Evolutionary conservation across 257 asterid genomes (phyloP).

Genomic region (Henckelia pumila): DNA sequence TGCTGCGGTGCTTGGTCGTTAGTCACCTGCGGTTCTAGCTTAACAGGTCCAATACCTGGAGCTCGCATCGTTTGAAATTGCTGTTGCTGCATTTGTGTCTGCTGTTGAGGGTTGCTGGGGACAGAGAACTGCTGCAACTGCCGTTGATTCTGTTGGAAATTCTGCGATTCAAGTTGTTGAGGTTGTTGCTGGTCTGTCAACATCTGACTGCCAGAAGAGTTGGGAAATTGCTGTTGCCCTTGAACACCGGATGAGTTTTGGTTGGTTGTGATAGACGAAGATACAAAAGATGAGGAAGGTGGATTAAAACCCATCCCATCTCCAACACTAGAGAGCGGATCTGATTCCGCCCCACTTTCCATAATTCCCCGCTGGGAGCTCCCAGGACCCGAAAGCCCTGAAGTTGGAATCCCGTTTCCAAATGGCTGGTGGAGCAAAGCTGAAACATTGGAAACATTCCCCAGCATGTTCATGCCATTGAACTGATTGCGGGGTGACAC

Average conservation of each 20-base stretch:
- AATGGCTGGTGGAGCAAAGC: conserved; percentile 68
- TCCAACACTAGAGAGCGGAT: conserved; percentile 58
- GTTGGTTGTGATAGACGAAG: conserved; percentile 41
- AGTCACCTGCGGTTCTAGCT: conserved; percentile 58
- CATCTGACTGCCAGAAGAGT: conserved; percentile 52
- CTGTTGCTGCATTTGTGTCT: conserved; percentile 53
- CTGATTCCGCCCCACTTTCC: conserved; percentile 67
- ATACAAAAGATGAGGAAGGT: conserved; percentile 51
- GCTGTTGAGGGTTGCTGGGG: conserved; percentile 57
- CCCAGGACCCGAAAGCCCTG: conserved; percentile 68
- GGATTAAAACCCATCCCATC: conserved; percentile 63
- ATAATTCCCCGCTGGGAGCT: conserved; percentile 52
- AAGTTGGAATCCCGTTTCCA: conserved; percentile 62
- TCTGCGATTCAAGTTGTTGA: conserved; percentile 58
- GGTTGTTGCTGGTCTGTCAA: conserved; percentile 59
- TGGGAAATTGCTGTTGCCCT: conserved; percentile 70
- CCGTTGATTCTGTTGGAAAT: conserved; percentile 68
- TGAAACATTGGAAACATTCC: conserved; percentile 65
- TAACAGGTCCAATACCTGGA: conserved; percentile 62
- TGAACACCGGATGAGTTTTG: conserved; percentile 56
- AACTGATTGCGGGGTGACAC: conserved; percentile 71
- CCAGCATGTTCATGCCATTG: conserved; percentile 65
- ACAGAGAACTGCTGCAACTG: conserved; percentile 59
- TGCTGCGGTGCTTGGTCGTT: conserved; percentile 71
- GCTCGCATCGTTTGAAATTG: conserved; percentile 65